A percentile compares a stretch with the other conserved stretches of the same genome.
Evolutionary conservation across 2,329 filamentous ascomycete species (phyloP).

Genomic region (Lachnellula willkommii): DNA sequence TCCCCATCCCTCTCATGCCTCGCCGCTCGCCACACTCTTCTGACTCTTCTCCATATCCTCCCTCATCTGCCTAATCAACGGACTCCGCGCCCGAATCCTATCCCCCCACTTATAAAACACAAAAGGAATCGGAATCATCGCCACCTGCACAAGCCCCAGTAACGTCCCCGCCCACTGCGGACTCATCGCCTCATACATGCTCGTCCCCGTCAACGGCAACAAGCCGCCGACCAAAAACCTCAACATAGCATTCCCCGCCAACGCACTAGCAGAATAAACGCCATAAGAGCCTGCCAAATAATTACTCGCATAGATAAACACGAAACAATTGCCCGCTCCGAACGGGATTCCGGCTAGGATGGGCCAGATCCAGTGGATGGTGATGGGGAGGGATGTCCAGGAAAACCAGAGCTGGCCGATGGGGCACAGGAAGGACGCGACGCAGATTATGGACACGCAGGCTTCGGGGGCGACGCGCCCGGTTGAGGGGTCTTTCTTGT

Average conservation of each 20-base stretch:
- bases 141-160: slow-evolving; percentile 66
- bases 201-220: slow-evolving; percentile 67
- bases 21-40: slow-evolving; percentile 17
- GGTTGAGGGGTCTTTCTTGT: slow-evolving; percentile 69
- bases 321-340: slow-evolving; percentile 67
- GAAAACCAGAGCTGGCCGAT: slow-evolving; percentile 80
- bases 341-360: slow-evolving; percentile 76
- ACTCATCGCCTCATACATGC: slow-evolving; percentile 64
- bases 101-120: slow-evolving; percentile 65
- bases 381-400: slow-evolving; percentile 74
- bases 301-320: slow-evolving; percentile 78
- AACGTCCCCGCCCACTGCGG: slow-evolving; percentile 77
- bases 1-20: slow-evolving; percentile 8
- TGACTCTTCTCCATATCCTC: slow-evolving; percentile 29
- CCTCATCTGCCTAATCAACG: slow-evolving; percentile 36
- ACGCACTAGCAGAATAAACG: slow-evolving; percentile 74
- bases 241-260: slow-evolving; percentile 74
- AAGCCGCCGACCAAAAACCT: slow-evolving; percentile 70
- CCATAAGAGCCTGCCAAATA: slow-evolving; percentile 76
- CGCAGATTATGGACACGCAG: slow-evolving; percentile 72
- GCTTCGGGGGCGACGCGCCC: slow-evolving; percentile 72
- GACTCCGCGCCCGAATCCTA: slow-evolving; percentile 47
- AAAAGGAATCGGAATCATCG: slow-evolving; percentile 72
- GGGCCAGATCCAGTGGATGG: slow-evolving; percentile 77
- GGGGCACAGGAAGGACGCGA: slow-evolving; percentile 69